Evolutionary conservation across 208 protist species (phyloP), one percentile per base, ranked within the genome.

Genomic region (Leptomonas pyrrhocoris): DNA sequence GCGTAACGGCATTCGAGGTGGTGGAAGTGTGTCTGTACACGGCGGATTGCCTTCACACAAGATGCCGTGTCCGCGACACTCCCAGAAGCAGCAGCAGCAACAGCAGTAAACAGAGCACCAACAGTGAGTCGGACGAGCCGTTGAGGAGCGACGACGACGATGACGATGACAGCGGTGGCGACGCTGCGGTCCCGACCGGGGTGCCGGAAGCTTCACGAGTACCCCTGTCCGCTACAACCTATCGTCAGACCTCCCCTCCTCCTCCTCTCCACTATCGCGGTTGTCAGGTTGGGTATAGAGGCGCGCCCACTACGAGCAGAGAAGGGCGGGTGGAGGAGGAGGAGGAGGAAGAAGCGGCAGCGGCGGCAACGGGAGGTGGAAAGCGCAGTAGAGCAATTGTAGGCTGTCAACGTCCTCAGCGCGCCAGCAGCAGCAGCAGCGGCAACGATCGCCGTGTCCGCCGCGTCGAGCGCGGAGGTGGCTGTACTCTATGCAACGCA

Each of bases 1-100:
- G 51, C 8, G 69, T 68, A 30, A 61, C 59, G 11, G 69, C 59
- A 0, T 68, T 53, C 34, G 69, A 74, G 43, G 31, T 34, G 28
- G 34, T 74, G 27, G 38, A 15, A 4, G 48, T 74, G 18, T 8
- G 46, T n/a, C 9, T n/a, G 2, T 43, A 18, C 53, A 36, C 53
- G n/a, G n/a, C n/a, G n/a, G n/a, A n/a, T n/a, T n/a, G n/a, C n/a
- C n/a, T n/a, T n/a, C n/a, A n/a, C n/a, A n/a, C n/a, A n/a, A n/a
- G n/a, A n/a, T n/a, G n/a, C n/a, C n/a, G n/a, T n/a, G n/a, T n/a
- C n/a, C n/a, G n/a, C n/a, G n/a, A n/a, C n/a, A n/a, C n/a, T n/a
- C n/a, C n/a, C n/a, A n/a, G n/a, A n/a, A n/a, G n/a, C n/a, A n/a
- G n/a, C n/a, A n/a, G n/a, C n/a, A n/a, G n/a, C 2, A 54, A 0